phyloP scores from a whole-genome alignment of 2,329 filamentous ascomycete species.

The Fusarium longipes region DNA sequence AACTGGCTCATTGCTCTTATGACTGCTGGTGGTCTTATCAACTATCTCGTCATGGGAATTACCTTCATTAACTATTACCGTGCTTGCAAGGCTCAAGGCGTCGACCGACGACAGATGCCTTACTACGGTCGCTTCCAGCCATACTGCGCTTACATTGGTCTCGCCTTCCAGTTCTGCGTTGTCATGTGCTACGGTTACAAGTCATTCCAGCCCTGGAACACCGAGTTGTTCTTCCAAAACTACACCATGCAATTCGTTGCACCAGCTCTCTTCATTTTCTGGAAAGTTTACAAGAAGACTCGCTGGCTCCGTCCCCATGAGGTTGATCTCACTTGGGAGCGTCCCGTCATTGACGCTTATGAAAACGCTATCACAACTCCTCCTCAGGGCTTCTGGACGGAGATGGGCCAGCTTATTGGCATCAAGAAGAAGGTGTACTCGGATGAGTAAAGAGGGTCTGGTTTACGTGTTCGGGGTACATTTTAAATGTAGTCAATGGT shows the following conservation, averaged over 20 bases:
- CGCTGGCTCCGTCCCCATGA: constrained; percentile 64
- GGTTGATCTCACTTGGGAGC: constrained; percentile 70
- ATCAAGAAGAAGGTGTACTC: constrained; percentile 21
- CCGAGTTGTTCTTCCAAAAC: constrained; percentile 61
- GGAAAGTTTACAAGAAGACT: constrained; percentile 73
- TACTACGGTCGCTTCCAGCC: constrained; percentile 71
- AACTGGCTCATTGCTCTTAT: constrained; percentile 67
- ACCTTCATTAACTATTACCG: constrained; percentile 62
- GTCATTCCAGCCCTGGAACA: constrained; percentile 61
- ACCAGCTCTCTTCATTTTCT: constrained; percentile 65
- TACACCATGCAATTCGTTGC: constrained; percentile 69
- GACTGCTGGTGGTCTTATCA: constrained; percentile 69
- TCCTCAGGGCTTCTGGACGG: constrained; percentile 66
- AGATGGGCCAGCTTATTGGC: constrained; percentile 54
- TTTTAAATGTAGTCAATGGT: constrained; percentile 3
- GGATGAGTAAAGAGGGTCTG: constrained; percentile 7
- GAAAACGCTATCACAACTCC: constrained; percentile 62
- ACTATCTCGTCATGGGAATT: constrained; percentile 67
- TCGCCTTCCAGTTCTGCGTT: constrained; percentile 56
- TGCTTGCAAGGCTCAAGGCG: constrained; percentile 64
- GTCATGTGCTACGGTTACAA: constrained; percentile 67
- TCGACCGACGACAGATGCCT: constrained; percentile 64
- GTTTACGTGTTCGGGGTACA: not conserved
- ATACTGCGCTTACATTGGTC: constrained; percentile 63
- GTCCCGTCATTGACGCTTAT: constrained; percentile 68